Percentiles rank a stretch among this genome's conserved stretches.
These are phyloP conservation scores for Starmerella stellata DNA, from an alignment of 805 yeast genomes.

Conservation along the genomic window DNA sequence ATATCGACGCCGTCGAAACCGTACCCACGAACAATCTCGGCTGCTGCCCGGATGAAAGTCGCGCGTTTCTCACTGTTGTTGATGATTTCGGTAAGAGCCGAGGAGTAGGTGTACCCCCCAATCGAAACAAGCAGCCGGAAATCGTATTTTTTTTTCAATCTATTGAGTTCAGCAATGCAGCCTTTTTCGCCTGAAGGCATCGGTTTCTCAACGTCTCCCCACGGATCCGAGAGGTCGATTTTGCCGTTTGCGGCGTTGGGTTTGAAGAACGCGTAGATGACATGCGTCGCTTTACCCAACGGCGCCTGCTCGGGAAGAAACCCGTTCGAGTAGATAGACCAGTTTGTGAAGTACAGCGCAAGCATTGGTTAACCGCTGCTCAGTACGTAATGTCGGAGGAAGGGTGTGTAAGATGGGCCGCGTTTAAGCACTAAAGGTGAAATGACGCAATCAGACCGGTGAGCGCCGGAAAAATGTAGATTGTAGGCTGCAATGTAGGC, in stretches of 20 bases:
- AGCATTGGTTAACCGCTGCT: neutral
- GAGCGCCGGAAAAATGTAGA: too few relatives aligned
- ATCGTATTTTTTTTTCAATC: conserved; percentile 26
- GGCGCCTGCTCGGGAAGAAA: conserved; percentile 51
- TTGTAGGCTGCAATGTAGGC: too few relatives aligned
- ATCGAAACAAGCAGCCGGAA: conserved; percentile 52
- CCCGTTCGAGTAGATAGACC: conserved; percentile 48
- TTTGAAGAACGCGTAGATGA: conserved; percentile 61
- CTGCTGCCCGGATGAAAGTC: conserved; percentile 34
- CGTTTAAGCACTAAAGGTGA: too few relatives aligned
- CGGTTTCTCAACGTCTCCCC: conserved; percentile 39
- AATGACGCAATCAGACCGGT: too few relatives aligned
- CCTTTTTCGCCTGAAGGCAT: conserved; percentile 26
- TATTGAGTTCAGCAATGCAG: conserved; percentile 31
- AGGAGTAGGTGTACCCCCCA: conserved; percentile 59
- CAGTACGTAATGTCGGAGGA: too few relatives aligned
- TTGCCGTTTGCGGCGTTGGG: conserved; percentile 38
- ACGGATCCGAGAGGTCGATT: conserved; percentile 38
- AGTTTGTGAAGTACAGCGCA: conserved; percentile 25
- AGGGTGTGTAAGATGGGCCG: too few relatives aligned
- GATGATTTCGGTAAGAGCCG: conserved; percentile 31
- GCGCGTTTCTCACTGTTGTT: conserved; percentile 26
- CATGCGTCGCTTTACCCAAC: conserved; percentile 36
- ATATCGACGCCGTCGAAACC: conserved; percentile 82
- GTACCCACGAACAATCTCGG: conserved; percentile 31